Evolutionary conservation across 768 basidiomycete species (phyloP).

Genomic region (Podaxis rugospora): DNA sequence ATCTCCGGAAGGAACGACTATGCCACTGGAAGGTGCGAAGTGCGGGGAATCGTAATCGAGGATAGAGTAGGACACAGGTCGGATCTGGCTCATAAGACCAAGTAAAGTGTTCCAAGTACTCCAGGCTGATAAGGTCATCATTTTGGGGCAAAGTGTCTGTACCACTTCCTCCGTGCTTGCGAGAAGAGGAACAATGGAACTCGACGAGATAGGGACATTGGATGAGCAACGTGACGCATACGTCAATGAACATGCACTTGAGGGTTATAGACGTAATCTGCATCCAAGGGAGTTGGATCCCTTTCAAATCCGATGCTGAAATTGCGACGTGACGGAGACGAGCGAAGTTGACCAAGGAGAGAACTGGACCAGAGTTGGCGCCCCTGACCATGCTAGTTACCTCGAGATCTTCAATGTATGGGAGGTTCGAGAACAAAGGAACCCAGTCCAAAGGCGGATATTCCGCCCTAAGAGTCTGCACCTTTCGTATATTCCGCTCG

Average conservation of each 20-base stretch:
- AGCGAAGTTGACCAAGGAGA: neutral
- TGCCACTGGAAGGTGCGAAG: neutral
- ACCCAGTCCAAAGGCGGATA: neutral
- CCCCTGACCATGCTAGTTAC: neutral
- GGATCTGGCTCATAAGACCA: neutral
- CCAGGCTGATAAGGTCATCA: neutral
- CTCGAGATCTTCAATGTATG: neutral
- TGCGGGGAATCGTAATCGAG: neutral
- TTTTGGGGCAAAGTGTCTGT: neutral
- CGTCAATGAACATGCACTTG: neutral
- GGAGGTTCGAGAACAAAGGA: neutral
- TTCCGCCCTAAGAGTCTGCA: neutral
- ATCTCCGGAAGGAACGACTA: neutral
- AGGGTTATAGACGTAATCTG: constrained; percentile 2
- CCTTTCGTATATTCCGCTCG: neutral
- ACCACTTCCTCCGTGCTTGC: neutral
- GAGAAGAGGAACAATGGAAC: neutral
- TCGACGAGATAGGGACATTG: neutral
- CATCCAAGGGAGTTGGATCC: neutral
- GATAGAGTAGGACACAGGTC: neutral
- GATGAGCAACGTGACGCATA: neutral
- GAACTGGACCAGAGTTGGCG: neutral
- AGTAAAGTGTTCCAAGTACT: neutral
- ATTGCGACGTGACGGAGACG: neutral
- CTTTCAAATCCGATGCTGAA: neutral